Evolutionary conservation across 495 filamentous ascomycete species (phyloP), one percentile per base, ranked within the genome.

Genomic region (Cercophora newfieldiana): DNA sequence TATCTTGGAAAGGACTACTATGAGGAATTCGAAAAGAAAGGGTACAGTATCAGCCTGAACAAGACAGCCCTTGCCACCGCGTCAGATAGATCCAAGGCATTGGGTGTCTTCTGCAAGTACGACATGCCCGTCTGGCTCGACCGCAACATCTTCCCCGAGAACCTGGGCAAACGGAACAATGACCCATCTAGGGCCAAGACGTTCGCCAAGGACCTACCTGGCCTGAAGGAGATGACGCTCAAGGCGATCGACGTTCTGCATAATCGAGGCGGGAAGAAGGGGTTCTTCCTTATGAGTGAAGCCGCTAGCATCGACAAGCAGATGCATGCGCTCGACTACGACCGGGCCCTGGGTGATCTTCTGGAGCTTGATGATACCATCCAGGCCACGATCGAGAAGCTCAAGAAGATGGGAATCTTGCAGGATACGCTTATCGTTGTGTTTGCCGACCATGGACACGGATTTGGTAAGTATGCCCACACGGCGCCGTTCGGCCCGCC

Each of bases 181-280:
- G 79, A 85, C 66, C 89, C 90, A 0, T 81, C 85, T 5, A 89
- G 90, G 22, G 81, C 77, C 19, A 77, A 79, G 1, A 80, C 74
- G 16, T 73, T 86, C 29, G 89, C 90, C 2, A 80, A 81, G 7
- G 89, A 92, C 65, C 82, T 90, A 7, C 90, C 90, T 2, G 89
- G 90, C 3, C 83, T 91, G 19, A 90, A 89, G 73, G 88, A 92
- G n/a, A 92, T 92, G 90, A 91, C 90, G 0, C 78, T 91, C 47
- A 92, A 92, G 77, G 88, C 90, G 0, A 82, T 92, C 59, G 90
- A 92, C 57, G 85, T 92, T 25, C 81, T 92, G 28, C 74, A 87
- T 68, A 75, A 77, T 16, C 88, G 90, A 19, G 81, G 84, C 60
- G 78, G 78, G n/a, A 79, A 87, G 51, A 81, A 90, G 33, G 89